Conservation (phyloP, 305 asterid genomes). For the Rubia occidens region DNA sequence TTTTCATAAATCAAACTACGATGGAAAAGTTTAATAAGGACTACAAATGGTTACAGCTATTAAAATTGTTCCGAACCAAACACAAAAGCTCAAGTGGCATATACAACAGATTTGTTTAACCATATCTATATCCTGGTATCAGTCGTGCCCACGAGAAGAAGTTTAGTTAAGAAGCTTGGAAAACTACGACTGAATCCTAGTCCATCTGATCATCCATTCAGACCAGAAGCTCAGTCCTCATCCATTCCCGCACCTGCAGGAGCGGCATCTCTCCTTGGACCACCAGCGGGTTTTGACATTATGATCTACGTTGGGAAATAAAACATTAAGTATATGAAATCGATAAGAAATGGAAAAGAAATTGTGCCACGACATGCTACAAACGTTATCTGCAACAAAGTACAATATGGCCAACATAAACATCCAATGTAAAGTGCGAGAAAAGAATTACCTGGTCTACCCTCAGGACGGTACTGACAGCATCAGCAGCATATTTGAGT, state of each 20-base stretch:
- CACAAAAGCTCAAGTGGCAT: neutral
- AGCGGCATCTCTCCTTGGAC: constrained; percentile 46
- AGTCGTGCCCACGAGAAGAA: neutral
- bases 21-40: neutral
- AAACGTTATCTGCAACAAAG: neutral
- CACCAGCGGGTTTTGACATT: constrained; percentile 98
- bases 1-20: neutral
- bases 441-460: constrained; percentile 68
- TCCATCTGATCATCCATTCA: neutral
- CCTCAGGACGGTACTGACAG: constrained; percentile 84
- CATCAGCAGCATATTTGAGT: constrained; percentile 90
- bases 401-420: neutral
- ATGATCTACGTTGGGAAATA: constrained; percentile 49
- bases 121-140: neutral
- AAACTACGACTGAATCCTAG: neutral
- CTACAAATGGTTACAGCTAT: neutral
- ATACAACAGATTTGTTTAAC: constrained; percentile 1
- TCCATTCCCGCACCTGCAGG: constrained; percentile 48
- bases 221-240: constrained; percentile 32
- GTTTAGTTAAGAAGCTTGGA: neutral
- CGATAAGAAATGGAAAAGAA: neutral
- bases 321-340: neutral
- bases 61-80: neutral
- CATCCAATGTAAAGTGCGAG: neutral
- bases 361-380: neutral